A percentile compares a stretch with the other conserved stretches of the same genome.
Conservation (phyloP, 768 basidiomycete species). For the Mycena vitilis region DNA sequence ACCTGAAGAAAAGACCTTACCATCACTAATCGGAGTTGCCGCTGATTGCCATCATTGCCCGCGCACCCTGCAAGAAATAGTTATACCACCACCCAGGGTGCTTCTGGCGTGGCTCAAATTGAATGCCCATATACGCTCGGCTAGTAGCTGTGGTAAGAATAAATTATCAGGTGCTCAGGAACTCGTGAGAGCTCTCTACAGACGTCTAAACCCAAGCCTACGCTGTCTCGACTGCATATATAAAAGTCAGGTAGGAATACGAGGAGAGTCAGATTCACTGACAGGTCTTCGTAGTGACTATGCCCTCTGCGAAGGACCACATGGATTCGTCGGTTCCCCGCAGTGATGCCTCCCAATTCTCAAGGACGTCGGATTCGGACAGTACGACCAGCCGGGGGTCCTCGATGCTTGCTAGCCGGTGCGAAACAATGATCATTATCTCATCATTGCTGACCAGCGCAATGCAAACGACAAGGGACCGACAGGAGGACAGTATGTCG, state of each 20-base stretch:
- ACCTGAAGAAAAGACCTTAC: too few relatives aligned
- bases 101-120: too few relatives aligned
- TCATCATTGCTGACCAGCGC: constrained; percentile 39
- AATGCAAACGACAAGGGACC: constrained; percentile 37
- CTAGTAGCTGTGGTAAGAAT: background rate
- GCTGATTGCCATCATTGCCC: too few relatives aligned
- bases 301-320: constrained; percentile 41
- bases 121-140: too few relatives aligned
- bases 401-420: constrained; percentile 32
- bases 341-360: constrained; percentile 42
- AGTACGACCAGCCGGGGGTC: constrained; percentile 39
- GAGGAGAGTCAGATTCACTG: constrained; percentile 9
- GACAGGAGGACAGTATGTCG: constrained; percentile 37
- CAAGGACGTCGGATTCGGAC: constrained; percentile 39
- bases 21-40: too few relatives aligned
- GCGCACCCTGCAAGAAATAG: too few relatives aligned
- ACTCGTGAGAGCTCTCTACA: too few relatives aligned
- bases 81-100: too few relatives aligned
- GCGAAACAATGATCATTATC: constrained; percentile 34
- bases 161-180: background rate
- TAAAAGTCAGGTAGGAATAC: background rate
- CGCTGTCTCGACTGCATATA: background rate
- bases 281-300: constrained; percentile 37
- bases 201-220: background rate
- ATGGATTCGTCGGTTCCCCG: constrained; percentile 35